Evolutionary conservation across 1,284 basidiomycete species (phyloP), one percentile per base, ranked within the genome.

Genomic region (Cryptococcus deneoformans): DNA sequence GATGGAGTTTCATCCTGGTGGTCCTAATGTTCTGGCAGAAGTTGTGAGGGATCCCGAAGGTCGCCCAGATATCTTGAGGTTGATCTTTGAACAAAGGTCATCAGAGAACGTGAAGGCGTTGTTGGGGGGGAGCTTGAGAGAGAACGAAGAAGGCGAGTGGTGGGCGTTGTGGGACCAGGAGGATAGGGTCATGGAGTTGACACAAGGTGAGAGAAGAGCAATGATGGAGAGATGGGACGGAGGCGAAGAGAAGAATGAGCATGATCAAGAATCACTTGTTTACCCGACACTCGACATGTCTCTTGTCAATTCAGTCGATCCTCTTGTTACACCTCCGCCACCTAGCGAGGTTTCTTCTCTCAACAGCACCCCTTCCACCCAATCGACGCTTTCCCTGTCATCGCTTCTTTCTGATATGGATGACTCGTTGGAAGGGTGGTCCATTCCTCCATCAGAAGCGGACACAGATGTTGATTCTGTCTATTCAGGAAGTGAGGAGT

Each of bases 251-350:
- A 20, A 20, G 10, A 40, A n/a, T n/a, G 50, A 42, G 38, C n/a
- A 61, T 14, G 43, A 14, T 38, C 20, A 36, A 6, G 54, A 52
- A n/a, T 29, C 8, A 10, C 66, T 73, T 52, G 48, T 73, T 53
- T 64, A 70, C 57, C 72, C 72, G 10, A 65, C 61, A 0, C 58
- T 73, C 38, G 70, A 72, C 56, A 44, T 65, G 54, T 61, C 53
- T 24, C 9, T 34, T 16, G 14, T 42, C 46, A 29, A 29, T 29
- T 29, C 29, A 29, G 5, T 14, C 37, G 53, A 55, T 39, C 6
- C 46, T 20, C 54, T 36, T 34, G 5, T 49, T 39, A 9, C 52
- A 1, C 56, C 54, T 5, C 57, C 54, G 51, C 29, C 54, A 10
- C 29, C 40, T 37, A 56, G 46, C 46, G 50, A 50, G 14, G n/a